Base-by-base conservation (phyloP, 108 stramenopile genomes). In the Discostella pseudostelligera region DNA sequence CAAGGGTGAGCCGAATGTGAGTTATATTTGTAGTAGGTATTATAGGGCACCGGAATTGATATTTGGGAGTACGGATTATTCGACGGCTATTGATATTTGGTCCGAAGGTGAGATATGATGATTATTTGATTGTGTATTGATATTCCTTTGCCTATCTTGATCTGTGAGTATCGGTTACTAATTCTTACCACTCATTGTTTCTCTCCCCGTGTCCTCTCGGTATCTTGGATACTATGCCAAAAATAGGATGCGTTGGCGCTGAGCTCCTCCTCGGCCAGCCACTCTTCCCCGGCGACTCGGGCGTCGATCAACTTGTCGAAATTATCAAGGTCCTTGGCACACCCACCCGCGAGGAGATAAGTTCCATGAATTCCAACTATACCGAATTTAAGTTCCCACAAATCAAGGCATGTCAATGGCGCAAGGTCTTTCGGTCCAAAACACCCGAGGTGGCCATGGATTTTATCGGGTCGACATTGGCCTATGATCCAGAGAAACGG, bases 41-140 rank as follows among this genome's bases (percentile, higher is more conserved):
- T 99, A 99, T 74, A 81, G 99, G 44, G 99, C 99, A 21, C 99
- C 99, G 26, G 99, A 99, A 76, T 86, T 99, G 36, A 99, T 99
- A 59, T 99, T 98, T 82, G 99, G 99, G 37, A 88, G 92, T 37
- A 98, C 97, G 13, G 94, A 98, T 72, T 99, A 99, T 83, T 93
- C 96, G 4, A 93, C 96, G 16, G 93, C 97, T 21, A 98, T 99
- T 74, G 96, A 92, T 79, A 82, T 89, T 68, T 96, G 91, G 90
- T 80, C 79, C 24, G 76, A 90, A 57, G 93, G 75, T 67, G 55
- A 69, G 61, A 8, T 29, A n/a, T n/a, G n/a, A n/a, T n/a, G n/a
- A n/a, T n/a, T n/a, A n/a, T n/a, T n/a, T n/a, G n/a, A n/a, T n/a
- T 26, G 28, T 39, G 24, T 25, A 16, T 50, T 24, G 56, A 16